Evolutionary conservation across 192 early-diverging fungal species (phyloP).

Genomic region (Gamsiella multidivaricata): DNA sequence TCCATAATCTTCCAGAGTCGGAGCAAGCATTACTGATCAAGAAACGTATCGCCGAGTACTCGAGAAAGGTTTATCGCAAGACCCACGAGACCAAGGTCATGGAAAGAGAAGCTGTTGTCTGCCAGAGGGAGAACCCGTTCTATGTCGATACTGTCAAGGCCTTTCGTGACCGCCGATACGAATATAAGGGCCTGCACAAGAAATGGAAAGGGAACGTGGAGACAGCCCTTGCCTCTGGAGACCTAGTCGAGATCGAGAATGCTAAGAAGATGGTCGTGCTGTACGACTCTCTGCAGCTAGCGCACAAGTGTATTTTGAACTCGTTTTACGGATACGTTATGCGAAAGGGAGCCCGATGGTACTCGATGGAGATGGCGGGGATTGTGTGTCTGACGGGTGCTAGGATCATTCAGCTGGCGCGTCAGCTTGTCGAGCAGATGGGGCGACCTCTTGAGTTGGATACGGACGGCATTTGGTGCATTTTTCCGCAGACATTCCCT

Average conservation of each 20-base stretch:
- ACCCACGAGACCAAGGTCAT: constrained; percentile 84
- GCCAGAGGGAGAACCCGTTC: constrained; percentile 98
- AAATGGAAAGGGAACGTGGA: constrained; percentile 90
- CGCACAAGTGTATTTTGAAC: constrained; percentile 95
- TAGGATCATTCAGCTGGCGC: constrained; percentile 96
- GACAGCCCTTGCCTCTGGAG: constrained; percentile 70
- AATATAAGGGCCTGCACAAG: constrained; percentile 96
- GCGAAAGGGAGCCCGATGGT: constrained; percentile 98
- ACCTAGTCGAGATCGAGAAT: constrained; percentile 76
- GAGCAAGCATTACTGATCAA: constrained; percentile 82
- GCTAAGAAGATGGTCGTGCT: constrained; percentile 93
- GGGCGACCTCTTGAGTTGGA: constrained; percentile 96
- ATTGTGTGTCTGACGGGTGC: constrained; percentile 97
- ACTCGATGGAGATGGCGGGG: constrained; percentile 99
- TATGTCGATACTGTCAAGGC: constrained; percentile 96
- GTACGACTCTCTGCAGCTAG: constrained; percentile 97
- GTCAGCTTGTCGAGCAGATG: constrained; percentile 90
- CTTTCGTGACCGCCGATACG: constrained; percentile 98
- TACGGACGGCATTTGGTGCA: constrained; percentile 99
- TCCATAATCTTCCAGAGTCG: constrained; percentile 69
- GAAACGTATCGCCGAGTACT: constrained; percentile 88
- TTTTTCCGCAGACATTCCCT: constrained; percentile 91
- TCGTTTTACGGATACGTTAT: constrained; percentile 99
- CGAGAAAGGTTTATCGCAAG: constrained; percentile 87
- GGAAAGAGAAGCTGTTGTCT: constrained; percentile 89